A percentile compares a stretch with the other conserved stretches of the same genome.
These are phyloP conservation scores for Ilex aquifolium DNA, from an alignment of 257 asterid species.

Conservation along the genomic window DNA sequence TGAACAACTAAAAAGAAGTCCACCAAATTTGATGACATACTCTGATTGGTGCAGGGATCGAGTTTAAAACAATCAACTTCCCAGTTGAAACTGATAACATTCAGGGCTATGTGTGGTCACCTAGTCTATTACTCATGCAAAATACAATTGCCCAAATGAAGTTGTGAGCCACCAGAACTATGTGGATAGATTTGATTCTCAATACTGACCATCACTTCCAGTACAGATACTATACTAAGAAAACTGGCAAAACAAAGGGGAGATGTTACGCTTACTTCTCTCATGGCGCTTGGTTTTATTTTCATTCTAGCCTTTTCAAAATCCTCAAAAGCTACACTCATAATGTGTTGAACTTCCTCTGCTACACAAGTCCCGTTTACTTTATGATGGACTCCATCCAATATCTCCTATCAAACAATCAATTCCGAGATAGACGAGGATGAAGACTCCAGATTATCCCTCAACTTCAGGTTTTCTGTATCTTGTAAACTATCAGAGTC, in stretches of 20 bases:
- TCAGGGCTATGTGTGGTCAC: not conserved
- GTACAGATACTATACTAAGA: too few species aligned
- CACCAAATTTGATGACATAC: too few species aligned
- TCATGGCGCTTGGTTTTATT: slow-evolving; percentile 93
- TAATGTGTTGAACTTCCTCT: slow-evolving; percentile 10
- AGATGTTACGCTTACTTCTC: slow-evolving; percentile 62
- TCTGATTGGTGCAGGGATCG: not conserved
- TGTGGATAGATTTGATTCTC: not conserved
- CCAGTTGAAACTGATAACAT: not conserved
- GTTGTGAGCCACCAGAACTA: not conserved
- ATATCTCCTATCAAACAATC: slow-evolving; percentile 26
- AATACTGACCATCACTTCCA: not conserved
- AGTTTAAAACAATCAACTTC: not conserved
- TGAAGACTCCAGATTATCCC: slow-evolving; percentile 34
- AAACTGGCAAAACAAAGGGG: too few species aligned
- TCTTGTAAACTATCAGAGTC: slow-evolving; percentile 22
- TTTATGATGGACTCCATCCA: slow-evolving; percentile 3
- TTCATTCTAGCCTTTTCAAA: slow-evolving; percentile 78
- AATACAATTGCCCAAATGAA: not conserved
- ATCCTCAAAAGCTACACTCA: slow-evolving; percentile 55
- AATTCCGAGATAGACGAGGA: slow-evolving; percentile 33
- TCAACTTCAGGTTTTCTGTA: slow-evolving; percentile 8
- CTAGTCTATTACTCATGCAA: not conserved
- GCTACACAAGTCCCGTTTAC: slow-evolving; percentile 13
- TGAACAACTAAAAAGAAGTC: too few species aligned